Evolutionary conservation across 2,329 filamentous ascomycete genomes (phyloP), one percentile per base, ranked within the genome.

Genomic region (Xylariaceae sp.): DNA sequence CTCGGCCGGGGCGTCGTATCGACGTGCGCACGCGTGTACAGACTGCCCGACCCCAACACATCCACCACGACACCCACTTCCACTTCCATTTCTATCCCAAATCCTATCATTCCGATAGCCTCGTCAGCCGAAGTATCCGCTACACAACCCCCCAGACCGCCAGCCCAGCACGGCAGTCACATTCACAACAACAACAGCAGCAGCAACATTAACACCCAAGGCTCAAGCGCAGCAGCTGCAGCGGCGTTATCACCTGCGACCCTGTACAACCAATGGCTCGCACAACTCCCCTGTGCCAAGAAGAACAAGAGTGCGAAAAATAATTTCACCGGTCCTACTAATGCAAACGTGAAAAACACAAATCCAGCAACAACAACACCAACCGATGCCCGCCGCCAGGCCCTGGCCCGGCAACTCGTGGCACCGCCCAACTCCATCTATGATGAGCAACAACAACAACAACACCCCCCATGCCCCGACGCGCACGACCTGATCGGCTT

Each of bases 401-500:
- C 69, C 13, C 61, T 71, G 15, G 72, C 67, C 27, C 66, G 66
- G 40, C 68, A 71, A 12, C 65, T 80, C 12, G 56, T 74, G n/a
- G n/a, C n/a, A n/a, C 5, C 21, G 62, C 53, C 6, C 61, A 50
- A 56, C 3, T 53, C 56, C 9, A 68, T 61, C 44, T 59, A 57
- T 39, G 56, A 24, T 51, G 35, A 60, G 63, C 46, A 58, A 72
- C 63, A 57, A 62, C 16, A 67, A n/a, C n/a, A n/a, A n/a, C n/a
- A 68, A 0, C 78, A 86, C 50, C 82, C 83, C 1, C 56, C 79
- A 0, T 78, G 88, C n/a, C 90, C 90, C 0, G 70, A 71, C 8
- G 79, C 80, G 46, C 70, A 75, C 15, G 85, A 96, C 58, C 69
- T 97, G 9, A 76, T 97, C 35, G 92, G 92, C 0, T 98, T 94